Base-by-base conservation (phyloP, 495 filamentous ascomycete species). In the Aspergillus ostianus region DNA sequence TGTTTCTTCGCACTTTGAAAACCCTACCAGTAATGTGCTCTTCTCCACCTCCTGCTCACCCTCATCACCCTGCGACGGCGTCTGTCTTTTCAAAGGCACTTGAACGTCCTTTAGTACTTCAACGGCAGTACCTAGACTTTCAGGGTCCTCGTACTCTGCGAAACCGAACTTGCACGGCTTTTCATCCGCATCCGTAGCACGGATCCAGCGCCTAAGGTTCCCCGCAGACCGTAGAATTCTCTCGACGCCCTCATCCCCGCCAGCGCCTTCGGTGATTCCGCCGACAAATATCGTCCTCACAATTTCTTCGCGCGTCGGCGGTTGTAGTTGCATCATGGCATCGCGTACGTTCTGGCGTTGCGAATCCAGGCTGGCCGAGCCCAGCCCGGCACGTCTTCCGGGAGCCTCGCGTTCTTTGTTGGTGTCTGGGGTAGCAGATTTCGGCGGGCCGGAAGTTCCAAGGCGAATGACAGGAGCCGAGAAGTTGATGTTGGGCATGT, bases 401-500 rank as follows among this genome's bases (percentile, higher is more conserved):
- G 76, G 69, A 18, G 73, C 68, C 53, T 83, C 82, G 53, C 77
- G 75, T 53, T 82, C 78, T 63, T 82, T 81, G 9, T 67, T 73
- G 6, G 68, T 77, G 27, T 84, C 73, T 12, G 82, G 75, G n/a
- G 80, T 81, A 44, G 84, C 73, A 44, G 88, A 79, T 67, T 92
- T 91, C 23, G 83, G 70, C 6, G 88, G 87, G 4, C 84, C 84
- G 9, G 85, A 83, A 3, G 83, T 85, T 10, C 93, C 93, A 41
- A 99, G 81, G 23, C 94, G 90, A 72, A 99, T 98, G 41, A 98
- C 93, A 52, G 95, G 92, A 19, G 94, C 95, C 70, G 89, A 94
- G 76, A 97, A 96, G 77, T 99, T 97, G 77, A 98, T 97, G 73
- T 96, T 94, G 9, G 94, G 92, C 81, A 97, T 88, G 69, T 94